Base-by-base conservation (phyloP, 2,329 filamentous ascomycete genomes). In the Aspergillus ochraceus region DNA sequence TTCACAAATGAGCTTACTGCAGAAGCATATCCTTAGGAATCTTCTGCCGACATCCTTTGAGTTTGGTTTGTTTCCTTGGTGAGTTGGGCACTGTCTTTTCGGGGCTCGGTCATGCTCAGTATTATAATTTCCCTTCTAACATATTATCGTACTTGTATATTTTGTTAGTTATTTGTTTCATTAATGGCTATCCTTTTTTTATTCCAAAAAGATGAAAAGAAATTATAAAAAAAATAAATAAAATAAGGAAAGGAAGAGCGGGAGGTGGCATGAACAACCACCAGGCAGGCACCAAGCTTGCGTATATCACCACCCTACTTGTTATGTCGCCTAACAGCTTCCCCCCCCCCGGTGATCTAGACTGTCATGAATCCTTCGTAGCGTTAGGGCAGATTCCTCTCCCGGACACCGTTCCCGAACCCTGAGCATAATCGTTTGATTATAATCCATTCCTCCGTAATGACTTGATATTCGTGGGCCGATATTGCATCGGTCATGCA, bases 21-120 rank as follows among this genome's bases (percentile, higher is more conserved):
- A 64, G 60, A 64, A 59, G 54, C 49, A 55, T 62, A 60, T 56
- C 30, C 59, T 70, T 64, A 68, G 66, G 68, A 71, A 68, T 67
- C 65, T 68, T 66, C 69, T 70, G 64, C 61, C 61, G 61, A 61
- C 57, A 56, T 47, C 49, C 39, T 58, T 52, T 49, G 54, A 42
- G 39, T 55, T 58, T 47, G 46, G 57, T 47, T 58, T 50, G 20
- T 49, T 46, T 17, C n/a, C n/a, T 53, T 54, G 30, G 29, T 53
- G 50, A 49, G 26, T 49, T 57, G 39, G 49, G 20, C 22, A 19
- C 17, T 32, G 8, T n/a, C 20, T 54, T 45, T 42, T 42, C 46
- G 26, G 4, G 10, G 12, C 20, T 24, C 32, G 32, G 32, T 36
- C 10, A 36, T 36, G 32, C 11, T 14, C 12, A 36, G 32, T 36